Evolutionary conservation across 2,329 filamentous ascomycete species (phyloP), one percentile per base, ranked within the genome.

Genomic region (Colletotrichum musae): DNA sequence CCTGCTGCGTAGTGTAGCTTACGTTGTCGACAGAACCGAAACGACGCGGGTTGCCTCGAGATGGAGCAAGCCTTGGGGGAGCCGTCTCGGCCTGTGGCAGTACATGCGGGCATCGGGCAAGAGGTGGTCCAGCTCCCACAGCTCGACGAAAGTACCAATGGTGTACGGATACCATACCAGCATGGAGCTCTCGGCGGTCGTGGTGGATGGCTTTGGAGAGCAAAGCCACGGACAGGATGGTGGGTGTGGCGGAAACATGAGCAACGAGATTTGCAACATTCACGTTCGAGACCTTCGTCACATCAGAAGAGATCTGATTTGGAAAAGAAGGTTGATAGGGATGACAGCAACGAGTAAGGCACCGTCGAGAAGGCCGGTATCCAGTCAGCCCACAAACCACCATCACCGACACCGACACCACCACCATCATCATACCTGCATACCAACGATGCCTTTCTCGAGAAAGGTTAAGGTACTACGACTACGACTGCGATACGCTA

Each of bases 1-100:
- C 21, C 7, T 36, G 10, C 32, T 36, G 10, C 10, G 32, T 36
- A 10, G 32, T 36, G 32, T 36, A 36, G 32, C 32, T 36, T 36
- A 36, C 61, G 7, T 41, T 47, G 39, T 21, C 15, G 24, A 10
- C 45, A 13, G 39, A 53, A 61, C n/a, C 16, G 36, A 45, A 16
- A 41, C 39, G 13, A 39, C 26, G 36, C 47, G n/a, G 39, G 54
- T 13, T 58, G 51, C 24, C 16, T 24, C 16, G 28, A 54, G 53
- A 21, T 50, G 41, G 13, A 24, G 41, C 7, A 28, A 58, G 43
- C 41, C n/a, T 15, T 47, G 39, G 41, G 67, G 62, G 15, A 66
- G 60, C 57, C 57, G 51, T 48, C 13, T 56, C 39, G 41, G 65
- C 53, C 18, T 48, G 59, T 53, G 45, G 58, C 59, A 45, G 65